Base-by-base conservation (phyloP, 164 flowering plant genomes). In the Magnolia changhungtana region DNA sequence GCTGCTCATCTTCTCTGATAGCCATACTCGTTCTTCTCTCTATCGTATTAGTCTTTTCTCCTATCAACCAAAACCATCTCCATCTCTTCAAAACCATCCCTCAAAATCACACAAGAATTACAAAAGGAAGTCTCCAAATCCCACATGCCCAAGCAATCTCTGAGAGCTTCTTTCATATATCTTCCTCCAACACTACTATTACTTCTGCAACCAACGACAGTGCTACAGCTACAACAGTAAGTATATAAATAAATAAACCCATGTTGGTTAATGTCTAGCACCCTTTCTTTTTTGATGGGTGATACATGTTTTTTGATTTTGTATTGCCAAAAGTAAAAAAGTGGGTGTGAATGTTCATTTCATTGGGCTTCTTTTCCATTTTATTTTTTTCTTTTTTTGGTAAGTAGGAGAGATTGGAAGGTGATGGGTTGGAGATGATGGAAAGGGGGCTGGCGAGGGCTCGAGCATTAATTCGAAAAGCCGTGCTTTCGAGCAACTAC, bases 401-500 rank as follows among this genome's bases (percentile, higher is more conserved):
- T 8, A 65, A 29, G 29, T 11, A 65, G 18, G 2, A 16, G 68
- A 8, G 31, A 65, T 21, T 9, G 68, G 24, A 7, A 23, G 7
- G 8, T 45, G n/a, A 19, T 70, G 45, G 27, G 4, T 70, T n/a
- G 58, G 23, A 50, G 58, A 37, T 65, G 79, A 20, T 86, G 11
- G 93, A 88, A 76, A 80, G 69, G 69, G 91, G 85, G 76, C 82
- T 89, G 0, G 89, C 86, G 0, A 72, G 80, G 74, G 89, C 92
- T 2, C 78, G 92, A 75, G 87, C 84, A 37, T 82, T 88, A 8
- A 89, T 90, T 73, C 80, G 79, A 0, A 80, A 10, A 71, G 93
- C 87, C 7, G 81, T 20, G 8, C 7, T n/a, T 4, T 19, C 14
- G 13, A 9, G 58, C 58, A 65, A 49, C 63, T 50, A 9, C 63